These are phyloP conservation scores for Lolium perenne DNA, from an alignment of 176 grass and related monocot species.

Conservation along the genomic window DNA sequence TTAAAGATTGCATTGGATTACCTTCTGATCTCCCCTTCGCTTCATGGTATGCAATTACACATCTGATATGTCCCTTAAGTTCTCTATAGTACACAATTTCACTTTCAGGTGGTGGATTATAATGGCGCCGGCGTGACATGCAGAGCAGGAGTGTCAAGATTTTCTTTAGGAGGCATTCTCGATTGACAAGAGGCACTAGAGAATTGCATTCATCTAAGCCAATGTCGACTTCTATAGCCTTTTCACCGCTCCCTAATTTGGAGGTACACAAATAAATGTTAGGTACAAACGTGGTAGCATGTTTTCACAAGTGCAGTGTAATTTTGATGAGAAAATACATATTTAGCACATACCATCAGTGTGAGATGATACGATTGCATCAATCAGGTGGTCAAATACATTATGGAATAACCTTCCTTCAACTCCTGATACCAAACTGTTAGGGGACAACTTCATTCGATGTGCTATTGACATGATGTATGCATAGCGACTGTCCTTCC, in stretches of 20 bases:
- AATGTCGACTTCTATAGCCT: neutral
- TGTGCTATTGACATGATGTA: slow-evolving; percentile 1
- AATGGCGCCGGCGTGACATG: neutral
- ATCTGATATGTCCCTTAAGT: slow-evolving; percentile 4
- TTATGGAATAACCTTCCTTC: slow-evolving; percentile 13
- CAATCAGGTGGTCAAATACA: slow-evolving; percentile 4
- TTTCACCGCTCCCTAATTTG: neutral
- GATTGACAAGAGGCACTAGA: neutral
- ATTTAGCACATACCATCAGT: neutral
- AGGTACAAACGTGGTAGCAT: neutral
- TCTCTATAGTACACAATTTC: slow-evolving; percentile 6
- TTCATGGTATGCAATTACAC: slow-evolving; percentile 7
- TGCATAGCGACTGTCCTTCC: neutral
- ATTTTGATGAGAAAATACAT: neutral
- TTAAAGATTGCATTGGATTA: neutral
- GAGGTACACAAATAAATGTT: neutral
- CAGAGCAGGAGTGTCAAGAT: neutral
- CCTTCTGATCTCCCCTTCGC: neutral
- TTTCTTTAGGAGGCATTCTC: neutral
- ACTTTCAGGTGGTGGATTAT: neutral
- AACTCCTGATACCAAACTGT: neutral
- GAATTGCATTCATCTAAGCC: neutral
- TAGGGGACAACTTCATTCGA: slow-evolving; percentile 2
- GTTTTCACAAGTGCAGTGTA: slow-evolving; percentile 11
- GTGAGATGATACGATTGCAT: slow-evolving; percentile 3